Conservation (phyloP, 1,284 basidiomycete species). For the Microbotryum violaceum region DNA sequence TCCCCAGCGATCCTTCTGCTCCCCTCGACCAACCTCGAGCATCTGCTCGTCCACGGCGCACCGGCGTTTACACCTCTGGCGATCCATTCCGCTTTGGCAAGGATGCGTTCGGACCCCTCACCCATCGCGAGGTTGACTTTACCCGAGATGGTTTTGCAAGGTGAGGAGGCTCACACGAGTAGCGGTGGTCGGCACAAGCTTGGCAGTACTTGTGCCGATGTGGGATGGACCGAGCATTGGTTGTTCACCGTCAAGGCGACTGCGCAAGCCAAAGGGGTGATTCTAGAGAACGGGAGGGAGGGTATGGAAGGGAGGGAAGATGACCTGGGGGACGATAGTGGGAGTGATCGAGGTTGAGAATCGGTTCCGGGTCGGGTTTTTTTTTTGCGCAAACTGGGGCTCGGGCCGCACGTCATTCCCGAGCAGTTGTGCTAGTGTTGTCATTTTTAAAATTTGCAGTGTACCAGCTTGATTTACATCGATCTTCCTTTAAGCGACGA, state of each 20-base stretch:
- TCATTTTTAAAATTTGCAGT: too few species aligned
- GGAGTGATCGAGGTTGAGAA: conserved; percentile 4
- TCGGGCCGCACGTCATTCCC: too few species aligned
- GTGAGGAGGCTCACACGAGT: not conserved
- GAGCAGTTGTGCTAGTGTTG: too few species aligned
- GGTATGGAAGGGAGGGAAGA: not conserved
- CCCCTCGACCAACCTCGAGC: conserved; percentile 14
- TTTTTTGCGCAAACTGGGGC: too few species aligned
- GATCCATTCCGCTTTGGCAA: conserved; percentile 17
- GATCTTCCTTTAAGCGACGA: too few species aligned
- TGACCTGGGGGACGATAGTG: not conserved
- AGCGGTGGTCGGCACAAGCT: not conserved
- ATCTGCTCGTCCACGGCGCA: conserved; percentile 20
- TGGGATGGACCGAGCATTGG: conserved; percentile 28
- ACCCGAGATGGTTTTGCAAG: conserved; percentile 17
- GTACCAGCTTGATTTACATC: too few species aligned
- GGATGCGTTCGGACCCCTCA: conserved; percentile 15
- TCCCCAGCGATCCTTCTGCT: conserved; percentile 22
- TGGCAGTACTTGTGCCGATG: not conserved
- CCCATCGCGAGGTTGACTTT: conserved; percentile 16
- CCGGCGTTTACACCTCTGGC: conserved; percentile 22
- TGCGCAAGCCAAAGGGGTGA: conserved; percentile 24
- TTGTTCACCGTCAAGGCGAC: conserved; percentile 24
- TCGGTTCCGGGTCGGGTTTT: too few species aligned
- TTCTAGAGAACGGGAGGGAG: conserved; percentile 10